Conservation (phyloP, 768 basidiomycete species). For the Amanita pallidorosea region DNA sequence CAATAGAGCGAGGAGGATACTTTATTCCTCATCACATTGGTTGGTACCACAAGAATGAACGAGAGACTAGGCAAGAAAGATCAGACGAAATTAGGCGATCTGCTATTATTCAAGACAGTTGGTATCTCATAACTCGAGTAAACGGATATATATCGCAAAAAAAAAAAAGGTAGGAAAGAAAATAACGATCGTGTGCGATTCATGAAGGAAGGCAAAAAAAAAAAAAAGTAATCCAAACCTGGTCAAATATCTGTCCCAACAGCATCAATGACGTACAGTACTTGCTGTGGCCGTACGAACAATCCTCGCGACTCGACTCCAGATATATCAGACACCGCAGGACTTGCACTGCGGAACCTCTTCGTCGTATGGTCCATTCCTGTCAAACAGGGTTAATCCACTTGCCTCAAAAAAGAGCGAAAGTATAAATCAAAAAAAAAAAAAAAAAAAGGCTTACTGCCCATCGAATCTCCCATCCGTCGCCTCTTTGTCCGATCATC, state of each 20-base stretch:
- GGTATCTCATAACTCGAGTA: background rate
- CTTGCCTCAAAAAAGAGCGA: slow-evolving; percentile 25
- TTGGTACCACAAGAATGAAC: too few relatives aligned
- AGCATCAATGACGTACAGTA: slow-evolving; percentile 80
- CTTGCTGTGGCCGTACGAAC: slow-evolving; percentile 80
- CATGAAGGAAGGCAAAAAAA: background rate
- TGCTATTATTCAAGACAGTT: background rate
- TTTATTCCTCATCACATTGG: too few relatives aligned
- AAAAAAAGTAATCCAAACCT: background rate
- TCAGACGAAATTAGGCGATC: too few relatives aligned
- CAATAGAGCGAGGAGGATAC: too few relatives aligned
- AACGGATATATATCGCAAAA: too few relatives aligned
- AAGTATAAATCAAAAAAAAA: background rate
- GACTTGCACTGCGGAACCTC: slow-evolving; percentile 65
- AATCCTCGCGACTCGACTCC: slow-evolving; percentile 57
- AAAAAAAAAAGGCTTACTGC: background rate
- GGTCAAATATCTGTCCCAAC: slow-evolving; percentile 52
- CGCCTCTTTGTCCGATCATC: slow-evolving; percentile 40
- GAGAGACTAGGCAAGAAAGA: too few relatives aligned
- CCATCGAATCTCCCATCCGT: slow-evolving; percentile 14
- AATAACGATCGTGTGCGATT: background rate
- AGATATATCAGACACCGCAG: slow-evolving; percentile 44
- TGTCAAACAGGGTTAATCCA: slow-evolving; percentile 23
- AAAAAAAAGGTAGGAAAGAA: too few relatives aligned
- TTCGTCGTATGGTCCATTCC: slow-evolving; percentile 31